These are phyloP conservation scores for Huntiella savannae DNA, from an alignment of 2,329 filamentous ascomycete species.

Conservation along the genomic window DNA sequence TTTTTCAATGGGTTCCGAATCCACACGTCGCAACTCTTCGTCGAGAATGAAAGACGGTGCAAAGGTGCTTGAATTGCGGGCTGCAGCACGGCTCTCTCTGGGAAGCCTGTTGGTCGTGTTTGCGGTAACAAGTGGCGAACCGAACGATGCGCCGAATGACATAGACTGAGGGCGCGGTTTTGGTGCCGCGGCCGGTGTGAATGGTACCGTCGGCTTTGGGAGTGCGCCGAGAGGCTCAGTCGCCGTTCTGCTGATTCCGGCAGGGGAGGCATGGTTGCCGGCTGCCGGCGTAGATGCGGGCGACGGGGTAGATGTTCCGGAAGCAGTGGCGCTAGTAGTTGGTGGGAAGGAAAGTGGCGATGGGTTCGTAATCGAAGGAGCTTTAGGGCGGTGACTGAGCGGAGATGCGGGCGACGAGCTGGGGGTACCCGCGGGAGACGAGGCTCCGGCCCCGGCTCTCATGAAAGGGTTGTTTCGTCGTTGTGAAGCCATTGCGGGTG, in stretches of 20 bases:
- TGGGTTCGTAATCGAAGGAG: slow-evolving; percentile 49
- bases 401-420: slow-evolving; percentile 35
- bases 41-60: slow-evolving; percentile 90
- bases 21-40: slow-evolving; percentile 45
- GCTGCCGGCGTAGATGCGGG: neutral
- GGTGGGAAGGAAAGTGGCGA: slow-evolving; percentile 23
- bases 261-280: no score
- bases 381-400: slow-evolving; percentile 46
- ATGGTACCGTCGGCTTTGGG: neutral
- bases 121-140: slow-evolving; percentile 22
- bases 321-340: slow-evolving; percentile 12
- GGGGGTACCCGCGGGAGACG: slow-evolving; percentile 1
- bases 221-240: neutral
- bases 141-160: slow-evolving; percentile 23
- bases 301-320: neutral
- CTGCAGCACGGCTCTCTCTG: slow-evolving; percentile 45
- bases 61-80: slow-evolving; percentile 60
- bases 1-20: slow-evolving; percentile 39
- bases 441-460: slow-evolving; percentile 41
- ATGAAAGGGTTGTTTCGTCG: slow-evolving; percentile 69
- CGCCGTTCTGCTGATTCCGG: neutral
- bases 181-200: neutral
- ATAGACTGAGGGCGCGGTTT: slow-evolving; percentile 7
- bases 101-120: slow-evolving; percentile 21
- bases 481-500: slow-evolving; percentile 30